Conservation (phyloP, 2,329 filamentous ascomycete species). For the Colletotrichum zoysiae region DNA sequence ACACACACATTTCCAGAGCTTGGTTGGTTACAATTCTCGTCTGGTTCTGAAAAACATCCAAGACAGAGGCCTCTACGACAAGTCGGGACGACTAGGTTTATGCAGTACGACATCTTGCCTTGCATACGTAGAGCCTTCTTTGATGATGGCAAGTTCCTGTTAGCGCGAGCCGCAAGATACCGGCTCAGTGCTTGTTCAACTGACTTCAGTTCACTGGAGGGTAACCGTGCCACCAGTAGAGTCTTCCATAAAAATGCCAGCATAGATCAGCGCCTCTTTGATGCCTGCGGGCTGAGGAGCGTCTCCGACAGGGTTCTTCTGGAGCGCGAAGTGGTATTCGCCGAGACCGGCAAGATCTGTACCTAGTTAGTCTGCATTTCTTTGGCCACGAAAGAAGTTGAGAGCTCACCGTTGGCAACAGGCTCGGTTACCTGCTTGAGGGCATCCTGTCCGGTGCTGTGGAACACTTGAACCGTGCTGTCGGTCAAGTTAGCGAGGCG, state of each 20-base stretch:
- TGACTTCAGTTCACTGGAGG: constrained; percentile 26
- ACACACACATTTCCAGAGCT: not conserved
- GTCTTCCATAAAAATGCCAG: constrained; percentile 52
- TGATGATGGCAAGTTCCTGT: not conserved
- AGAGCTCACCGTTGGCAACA: constrained; percentile 51
- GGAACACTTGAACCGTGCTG: constrained; percentile 55
- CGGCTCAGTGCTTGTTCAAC: not conserved
- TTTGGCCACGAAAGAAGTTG: not conserved
- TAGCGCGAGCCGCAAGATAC: not conserved
- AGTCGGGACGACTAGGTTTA: too few relatives aligned
- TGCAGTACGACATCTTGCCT: too few relatives aligned
- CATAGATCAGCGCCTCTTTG: constrained; percentile 51
- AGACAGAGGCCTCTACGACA: too few relatives aligned
- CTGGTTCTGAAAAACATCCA: too few relatives aligned
- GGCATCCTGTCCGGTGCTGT: constrained; percentile 54
- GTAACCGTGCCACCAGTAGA: constrained; percentile 40
- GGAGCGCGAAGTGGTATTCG: constrained; percentile 59
- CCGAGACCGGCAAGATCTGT: constrained; percentile 52
- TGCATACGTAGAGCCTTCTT: too few relatives aligned
- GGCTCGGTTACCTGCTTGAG: constrained; percentile 54
- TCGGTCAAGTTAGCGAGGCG: not conserved
- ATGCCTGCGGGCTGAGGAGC: constrained; percentile 50
- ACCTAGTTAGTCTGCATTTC: not conserved
- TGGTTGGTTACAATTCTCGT: too few relatives aligned
- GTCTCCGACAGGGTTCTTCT: constrained; percentile 55